Conservation (phyloP, 2,329 filamentous ascomycete genomes). For the Aureobasidium leucospermi region DNA sequence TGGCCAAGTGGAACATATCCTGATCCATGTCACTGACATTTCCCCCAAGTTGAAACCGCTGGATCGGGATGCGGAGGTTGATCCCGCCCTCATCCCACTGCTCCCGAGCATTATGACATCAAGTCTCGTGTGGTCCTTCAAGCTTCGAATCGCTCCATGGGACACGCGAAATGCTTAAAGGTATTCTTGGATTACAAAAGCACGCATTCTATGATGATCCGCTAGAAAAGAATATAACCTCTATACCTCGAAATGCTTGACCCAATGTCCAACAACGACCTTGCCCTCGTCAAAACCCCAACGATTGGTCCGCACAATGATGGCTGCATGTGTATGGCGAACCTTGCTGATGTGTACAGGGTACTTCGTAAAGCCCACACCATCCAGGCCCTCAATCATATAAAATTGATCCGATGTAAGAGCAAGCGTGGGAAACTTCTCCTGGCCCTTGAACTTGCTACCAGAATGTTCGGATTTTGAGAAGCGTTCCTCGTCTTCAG, state of each 20-base stretch:
- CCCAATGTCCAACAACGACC: slow-evolving; percentile 73
- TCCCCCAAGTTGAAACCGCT: no score
- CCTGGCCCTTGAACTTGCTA: slow-evolving; percentile 7
- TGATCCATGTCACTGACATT: no score
- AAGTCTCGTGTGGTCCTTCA: no score
- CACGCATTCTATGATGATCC: no score
- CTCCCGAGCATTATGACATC: no score
- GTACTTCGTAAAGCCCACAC: slow-evolving; percentile 51
- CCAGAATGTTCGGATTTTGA: background rate
- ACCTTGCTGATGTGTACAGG: slow-evolving; percentile 68
- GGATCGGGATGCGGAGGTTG: no score
- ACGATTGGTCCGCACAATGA: slow-evolving; percentile 69
- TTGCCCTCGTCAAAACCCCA: slow-evolving; percentile 66
- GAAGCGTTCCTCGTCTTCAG: slow-evolving; percentile 19
- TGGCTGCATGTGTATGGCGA: slow-evolving; percentile 80
- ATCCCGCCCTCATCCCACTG: no score
- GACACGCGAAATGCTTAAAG: no score
- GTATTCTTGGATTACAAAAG: no score
- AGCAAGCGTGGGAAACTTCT: slow-evolving; percentile 59
- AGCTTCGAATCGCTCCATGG: no score
- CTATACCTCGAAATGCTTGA: slow-evolving; percentile 61
- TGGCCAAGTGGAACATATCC: no score
- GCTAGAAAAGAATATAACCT: background rate
- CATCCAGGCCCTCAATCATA: slow-evolving; percentile 72
- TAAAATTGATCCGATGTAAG: slow-evolving; percentile 73